Conservation (phyloP, 2,329 filamentous ascomycete species). For the Pseudonectria foliicola region DNA sequence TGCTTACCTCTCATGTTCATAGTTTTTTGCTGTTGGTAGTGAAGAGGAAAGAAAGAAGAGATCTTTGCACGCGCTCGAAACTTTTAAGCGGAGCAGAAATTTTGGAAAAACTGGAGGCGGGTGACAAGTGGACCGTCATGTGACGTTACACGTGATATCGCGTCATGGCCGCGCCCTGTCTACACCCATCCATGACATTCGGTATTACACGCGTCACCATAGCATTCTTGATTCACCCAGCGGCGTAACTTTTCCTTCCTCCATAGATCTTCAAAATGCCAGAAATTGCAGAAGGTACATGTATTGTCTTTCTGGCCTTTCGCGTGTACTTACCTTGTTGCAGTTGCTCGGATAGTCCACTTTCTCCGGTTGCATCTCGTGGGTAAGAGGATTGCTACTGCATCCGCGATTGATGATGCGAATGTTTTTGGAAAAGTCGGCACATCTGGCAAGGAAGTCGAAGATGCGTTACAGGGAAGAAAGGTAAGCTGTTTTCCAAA, state of each 20-base stretch:
- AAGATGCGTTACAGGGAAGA: constrained; percentile 66
- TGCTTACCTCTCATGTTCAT: constrained; percentile 15
- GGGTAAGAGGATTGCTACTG: constrained; percentile 67
- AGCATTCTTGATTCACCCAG: constrained; percentile 12
- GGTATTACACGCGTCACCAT: constrained; percentile 24
- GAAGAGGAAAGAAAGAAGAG: constrained; percentile 10
- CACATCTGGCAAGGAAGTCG: constrained; percentile 67
- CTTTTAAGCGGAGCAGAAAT: constrained; percentile 22
- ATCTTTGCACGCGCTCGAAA: constrained; percentile 9
- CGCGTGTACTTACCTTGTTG: constrained; percentile 3
- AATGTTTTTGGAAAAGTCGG: constrained; percentile 90
- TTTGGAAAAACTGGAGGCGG: constrained; percentile 17
- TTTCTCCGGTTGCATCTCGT: constrained; percentile 78
- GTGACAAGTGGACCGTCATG: constrained; percentile 13
- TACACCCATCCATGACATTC: constrained; percentile 8
- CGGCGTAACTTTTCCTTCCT: neutral
- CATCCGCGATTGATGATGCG: constrained; percentile 67
- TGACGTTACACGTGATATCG: constrained; percentile 19
- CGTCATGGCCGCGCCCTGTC: too few species aligned
- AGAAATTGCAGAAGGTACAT: constrained; percentile 53
- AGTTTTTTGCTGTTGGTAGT: constrained; percentile 14
- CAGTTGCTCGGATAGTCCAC: constrained; percentile 78
- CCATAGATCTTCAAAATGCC: constrained; percentile 39
- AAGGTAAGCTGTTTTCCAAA: constrained; percentile 33
- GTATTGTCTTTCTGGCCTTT: constrained; percentile 6